These are phyloP conservation scores for Rheum nobile DNA, from an alignment of 148 eudicot genomes.

Conservation along the genomic window DNA sequence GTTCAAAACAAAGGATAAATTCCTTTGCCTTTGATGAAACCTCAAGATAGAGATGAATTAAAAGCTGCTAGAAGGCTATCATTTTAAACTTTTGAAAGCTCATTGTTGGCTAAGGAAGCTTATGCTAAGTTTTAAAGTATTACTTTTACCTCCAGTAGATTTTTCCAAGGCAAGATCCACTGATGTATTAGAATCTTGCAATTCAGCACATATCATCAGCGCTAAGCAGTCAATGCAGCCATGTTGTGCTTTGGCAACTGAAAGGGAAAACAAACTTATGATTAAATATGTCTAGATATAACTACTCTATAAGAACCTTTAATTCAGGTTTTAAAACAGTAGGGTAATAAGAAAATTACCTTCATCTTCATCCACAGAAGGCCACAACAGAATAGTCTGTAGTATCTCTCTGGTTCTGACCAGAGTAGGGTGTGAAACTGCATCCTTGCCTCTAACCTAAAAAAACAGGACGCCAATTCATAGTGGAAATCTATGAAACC, in stretches of 20 bases:
- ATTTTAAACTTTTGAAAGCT: too few species aligned
- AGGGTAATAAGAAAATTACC: constrained; percentile 23
- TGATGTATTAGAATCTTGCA: constrained; percentile 28
- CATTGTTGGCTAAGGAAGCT: neutral
- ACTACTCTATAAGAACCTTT: neutral
- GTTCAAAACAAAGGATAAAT: neutral
- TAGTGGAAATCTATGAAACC: neutral
- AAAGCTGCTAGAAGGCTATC: too few species aligned
- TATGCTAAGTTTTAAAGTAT: neutral
- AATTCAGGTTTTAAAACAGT: neutral
- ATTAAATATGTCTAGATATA: neutral
- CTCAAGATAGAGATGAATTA: neutral
- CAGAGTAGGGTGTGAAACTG: constrained; percentile 34
- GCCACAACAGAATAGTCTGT: constrained; percentile 50
- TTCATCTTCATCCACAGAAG: constrained; percentile 55
- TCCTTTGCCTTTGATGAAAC: neutral
- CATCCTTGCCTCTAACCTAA: constrained; percentile 49
- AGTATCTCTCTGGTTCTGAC: constrained; percentile 29
- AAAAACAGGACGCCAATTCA: neutral
- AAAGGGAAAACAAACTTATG: neutral
- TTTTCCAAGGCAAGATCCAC: constrained; percentile 16
- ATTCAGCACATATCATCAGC: constrained; percentile 57
- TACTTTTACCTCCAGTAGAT: constrained; percentile 6
- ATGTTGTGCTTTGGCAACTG: constrained; percentile 79
- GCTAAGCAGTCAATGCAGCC: constrained; percentile 89